These are phyloP conservation scores for Neurospora sp. DNA, from an alignment of 2,329 filamentous ascomycete genomes.

Conservation along the genomic window DNA sequence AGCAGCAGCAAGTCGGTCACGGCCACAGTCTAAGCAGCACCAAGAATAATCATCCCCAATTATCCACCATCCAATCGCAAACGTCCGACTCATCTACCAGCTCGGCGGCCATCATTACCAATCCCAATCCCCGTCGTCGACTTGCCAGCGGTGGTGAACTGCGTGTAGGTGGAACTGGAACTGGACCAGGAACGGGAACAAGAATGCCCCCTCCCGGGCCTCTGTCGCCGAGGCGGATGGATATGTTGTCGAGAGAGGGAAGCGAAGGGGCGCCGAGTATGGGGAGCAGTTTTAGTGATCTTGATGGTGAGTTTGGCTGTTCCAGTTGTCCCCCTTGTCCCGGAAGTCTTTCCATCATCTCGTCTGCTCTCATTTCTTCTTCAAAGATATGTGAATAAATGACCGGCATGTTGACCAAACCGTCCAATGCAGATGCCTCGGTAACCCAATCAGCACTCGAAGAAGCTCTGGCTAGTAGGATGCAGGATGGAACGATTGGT, in stretches of 20 bases:
- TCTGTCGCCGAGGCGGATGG: slow-evolving; percentile 48
- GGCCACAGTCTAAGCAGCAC: background rate
- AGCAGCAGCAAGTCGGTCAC: background rate
- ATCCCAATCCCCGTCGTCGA: slow-evolving; percentile 20
- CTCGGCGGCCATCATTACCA: slow-evolving; percentile 33
- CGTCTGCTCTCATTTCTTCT: no score
- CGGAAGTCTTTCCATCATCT: no score
- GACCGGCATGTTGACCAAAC: background rate
- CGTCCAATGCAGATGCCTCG: slow-evolving; percentile 50
- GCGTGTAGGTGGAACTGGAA: background rate
- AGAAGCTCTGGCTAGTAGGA: slow-evolving; percentile 64
- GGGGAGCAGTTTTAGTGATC: slow-evolving; percentile 78
- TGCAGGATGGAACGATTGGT: slow-evolving; percentile 50
- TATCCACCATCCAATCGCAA: slow-evolving; percentile 33
- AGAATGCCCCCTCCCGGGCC: slow-evolving; percentile 25
- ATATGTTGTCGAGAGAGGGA: slow-evolving; percentile 49
- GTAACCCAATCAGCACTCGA: slow-evolving; percentile 74
- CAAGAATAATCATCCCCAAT: background rate
- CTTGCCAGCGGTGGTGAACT: background rate
- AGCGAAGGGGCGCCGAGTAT: slow-evolving; percentile 70
- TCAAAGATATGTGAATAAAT: no score
- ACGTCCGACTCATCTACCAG: slow-evolving; percentile 55
- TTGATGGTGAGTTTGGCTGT: slow-evolving; percentile 49
- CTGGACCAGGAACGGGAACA: background rate
- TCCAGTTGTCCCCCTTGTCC: no score